A percentile compares a stretch with the other conserved stretches of the same genome.
Conservation (phyloP, 768 basidiomycete genomes). For the Pisolithus albus region DNA sequence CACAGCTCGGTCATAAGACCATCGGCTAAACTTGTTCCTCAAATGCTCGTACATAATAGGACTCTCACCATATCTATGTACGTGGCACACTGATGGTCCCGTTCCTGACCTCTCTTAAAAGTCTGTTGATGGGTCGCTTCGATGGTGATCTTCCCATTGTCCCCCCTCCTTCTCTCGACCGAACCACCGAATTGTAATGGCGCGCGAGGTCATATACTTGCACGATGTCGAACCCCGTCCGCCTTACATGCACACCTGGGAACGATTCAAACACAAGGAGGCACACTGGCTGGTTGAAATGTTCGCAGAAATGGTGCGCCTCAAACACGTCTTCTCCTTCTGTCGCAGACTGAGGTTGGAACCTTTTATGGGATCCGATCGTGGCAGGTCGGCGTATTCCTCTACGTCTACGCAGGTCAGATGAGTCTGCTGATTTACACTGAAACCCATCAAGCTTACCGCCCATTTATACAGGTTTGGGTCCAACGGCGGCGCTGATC, state of each 20-base stretch:
- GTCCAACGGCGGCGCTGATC: constrained; percentile 45
- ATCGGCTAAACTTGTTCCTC: no score
- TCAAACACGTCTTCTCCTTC: constrained; percentile 5
- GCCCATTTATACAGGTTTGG: constrained; percentile 35
- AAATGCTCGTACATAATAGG: no score
- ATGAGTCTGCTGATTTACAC: neutral
- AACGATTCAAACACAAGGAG: constrained; percentile 38
- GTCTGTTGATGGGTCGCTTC: no score
- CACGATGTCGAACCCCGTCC: constrained; percentile 37
- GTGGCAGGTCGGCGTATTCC: constrained; percentile 51
- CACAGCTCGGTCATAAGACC: no score
- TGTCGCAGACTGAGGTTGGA: neutral
- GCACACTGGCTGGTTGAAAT: constrained; percentile 52
- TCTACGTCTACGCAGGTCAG: constrained; percentile 51
- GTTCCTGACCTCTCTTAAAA: no score
- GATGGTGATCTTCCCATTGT: neutral
- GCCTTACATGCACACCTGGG: constrained; percentile 41
- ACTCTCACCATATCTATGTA: no score
- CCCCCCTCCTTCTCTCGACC: neutral
- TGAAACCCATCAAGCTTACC: neutral
- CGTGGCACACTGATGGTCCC: no score
- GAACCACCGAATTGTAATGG: constrained; percentile 10
- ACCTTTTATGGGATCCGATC: constrained; percentile 1
- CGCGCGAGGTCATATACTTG: constrained; percentile 29
- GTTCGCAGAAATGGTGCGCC: constrained; percentile 50